Evolutionary conservation across 306 rosid genomes (phyloP).

Genomic region (Benincasa hispida): DNA sequence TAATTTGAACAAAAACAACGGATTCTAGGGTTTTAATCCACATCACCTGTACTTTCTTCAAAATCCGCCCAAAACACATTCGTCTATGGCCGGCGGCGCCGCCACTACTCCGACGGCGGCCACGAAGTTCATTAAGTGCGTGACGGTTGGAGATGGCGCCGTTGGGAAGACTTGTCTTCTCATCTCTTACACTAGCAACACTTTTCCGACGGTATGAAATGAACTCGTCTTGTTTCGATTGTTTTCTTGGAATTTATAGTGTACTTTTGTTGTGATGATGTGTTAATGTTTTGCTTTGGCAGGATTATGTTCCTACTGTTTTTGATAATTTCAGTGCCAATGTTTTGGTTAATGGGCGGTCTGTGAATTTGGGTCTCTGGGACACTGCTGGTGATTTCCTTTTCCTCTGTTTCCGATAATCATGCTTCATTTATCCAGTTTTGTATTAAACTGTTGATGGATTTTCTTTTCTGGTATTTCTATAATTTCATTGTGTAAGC

Average conservation of each 20-base stretch:
- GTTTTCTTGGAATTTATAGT: background rate
- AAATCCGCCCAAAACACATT: background rate
- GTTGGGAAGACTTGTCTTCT: slow-evolving; percentile 39
- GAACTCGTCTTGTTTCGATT: background rate
- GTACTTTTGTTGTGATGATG: background rate
- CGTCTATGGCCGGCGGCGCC: background rate
- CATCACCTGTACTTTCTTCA: background rate
- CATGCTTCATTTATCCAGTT: background rate
- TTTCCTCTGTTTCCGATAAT: slow-evolving; percentile 2
- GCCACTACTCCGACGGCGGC: slow-evolving; percentile 5
- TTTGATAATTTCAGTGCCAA: slow-evolving; percentile 49
- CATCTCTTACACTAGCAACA: slow-evolving; percentile 36
- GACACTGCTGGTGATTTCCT: slow-evolving; percentile 42
- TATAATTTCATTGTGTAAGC: background rate
- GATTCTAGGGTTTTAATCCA: background rate
- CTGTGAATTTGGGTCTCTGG: slow-evolving; percentile 49
- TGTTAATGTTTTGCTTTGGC: background rate
- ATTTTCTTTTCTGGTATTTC: background rate
- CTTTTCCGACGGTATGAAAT: slow-evolving; percentile 23
- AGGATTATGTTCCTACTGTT: slow-evolving; percentile 55
- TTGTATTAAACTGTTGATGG: background rate
- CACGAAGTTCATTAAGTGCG: slow-evolving; percentile 31
- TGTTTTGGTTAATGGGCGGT: slow-evolving; percentile 32
- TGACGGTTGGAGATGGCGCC: slow-evolving; percentile 32
- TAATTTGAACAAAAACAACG: background rate